These are phyloP conservation scores for Ploettnerulaceae sp. DNA, from an alignment of 2,329 filamentous ascomycete genomes.

Conservation along the genomic window DNA sequence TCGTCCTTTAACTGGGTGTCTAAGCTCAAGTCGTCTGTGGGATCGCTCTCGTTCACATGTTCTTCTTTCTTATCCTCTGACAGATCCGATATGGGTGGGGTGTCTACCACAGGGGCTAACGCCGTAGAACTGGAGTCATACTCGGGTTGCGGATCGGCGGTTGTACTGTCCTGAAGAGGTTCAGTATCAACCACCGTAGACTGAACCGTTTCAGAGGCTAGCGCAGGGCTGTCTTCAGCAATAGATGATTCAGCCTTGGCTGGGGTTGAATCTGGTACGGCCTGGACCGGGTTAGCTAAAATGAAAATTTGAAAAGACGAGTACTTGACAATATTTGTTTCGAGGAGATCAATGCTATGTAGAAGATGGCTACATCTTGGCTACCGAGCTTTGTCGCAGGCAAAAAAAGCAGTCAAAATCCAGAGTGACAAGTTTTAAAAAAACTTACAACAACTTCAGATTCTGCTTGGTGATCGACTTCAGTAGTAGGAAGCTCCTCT, in stretches of 20 bases:
- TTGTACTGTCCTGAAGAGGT: too few species aligned
- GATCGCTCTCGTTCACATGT: not conserved
- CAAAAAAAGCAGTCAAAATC: not conserved
- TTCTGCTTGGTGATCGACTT: not conserved
- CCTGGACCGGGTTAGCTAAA: not conserved
- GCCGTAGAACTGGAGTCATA: too few species aligned
- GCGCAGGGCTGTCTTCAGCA: not conserved
- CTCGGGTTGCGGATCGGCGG: too few species aligned
- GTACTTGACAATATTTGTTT: too few species aligned
- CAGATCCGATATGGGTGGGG: too few species aligned
- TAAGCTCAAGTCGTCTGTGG: too few species aligned
- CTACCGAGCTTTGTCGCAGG: too few species aligned
- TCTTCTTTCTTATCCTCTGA: too few species aligned
- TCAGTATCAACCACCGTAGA: not conserved
- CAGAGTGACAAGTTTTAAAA: not conserved
- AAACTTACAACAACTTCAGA: constrained; percentile 1
- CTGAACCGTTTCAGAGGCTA: not conserved
- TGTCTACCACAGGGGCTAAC: too few species aligned
- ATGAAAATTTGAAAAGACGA: not conserved
- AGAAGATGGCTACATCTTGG: too few species aligned
- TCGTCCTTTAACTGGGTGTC: too few species aligned
- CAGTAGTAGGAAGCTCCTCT: not conserved
- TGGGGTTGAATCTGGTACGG: not conserved
- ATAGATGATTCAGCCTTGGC: not conserved
- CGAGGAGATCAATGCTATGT: too few species aligned